phyloP scores from a whole-genome alignment of 2,329 filamentous ascomycete genomes.

The Phyllosticta capitalensis region DNA sequence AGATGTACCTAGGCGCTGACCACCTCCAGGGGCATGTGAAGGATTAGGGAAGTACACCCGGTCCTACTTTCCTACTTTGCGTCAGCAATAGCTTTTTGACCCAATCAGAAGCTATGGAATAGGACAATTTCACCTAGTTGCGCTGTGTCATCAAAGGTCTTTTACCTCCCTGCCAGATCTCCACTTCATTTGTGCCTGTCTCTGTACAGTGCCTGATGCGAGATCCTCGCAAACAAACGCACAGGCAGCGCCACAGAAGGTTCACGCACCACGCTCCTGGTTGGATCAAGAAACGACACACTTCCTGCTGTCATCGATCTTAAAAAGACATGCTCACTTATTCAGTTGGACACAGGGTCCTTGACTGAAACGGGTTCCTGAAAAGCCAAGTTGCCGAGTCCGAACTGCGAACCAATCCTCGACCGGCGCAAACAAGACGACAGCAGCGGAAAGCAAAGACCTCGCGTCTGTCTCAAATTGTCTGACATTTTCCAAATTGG shows the following conservation, averaged over 20 bases:
- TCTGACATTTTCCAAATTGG: neutral
- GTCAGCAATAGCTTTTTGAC: neutral
- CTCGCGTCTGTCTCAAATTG: neutral
- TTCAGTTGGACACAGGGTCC: neutral
- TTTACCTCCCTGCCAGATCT: neutral
- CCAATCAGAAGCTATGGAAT: neutral
- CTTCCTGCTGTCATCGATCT: neutral
- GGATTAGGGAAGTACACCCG: neutral
- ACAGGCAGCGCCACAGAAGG: neutral
- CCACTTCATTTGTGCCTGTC: neutral
- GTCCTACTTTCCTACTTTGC: neutral
- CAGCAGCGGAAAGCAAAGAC: neutral
- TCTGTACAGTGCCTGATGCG: neutral
- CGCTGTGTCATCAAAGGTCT: neutral
- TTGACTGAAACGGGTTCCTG: neutral
- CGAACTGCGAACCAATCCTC: neutral
- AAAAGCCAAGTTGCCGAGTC: neutral
- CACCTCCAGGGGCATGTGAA: neutral
- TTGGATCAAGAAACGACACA: neutral
- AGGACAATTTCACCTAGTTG: neutral
- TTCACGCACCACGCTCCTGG: neutral
- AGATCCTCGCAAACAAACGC: neutral
- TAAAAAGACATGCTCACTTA: neutral
- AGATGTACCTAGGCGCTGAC: neutral
- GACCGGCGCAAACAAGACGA: neutral